A percentile compares a stretch with the other conserved stretches of the same genome.
Evolutionary conservation across 352 stramenopile species (phyloP).

Genomic region (Phytopythium cucurbitacearum): DNA sequence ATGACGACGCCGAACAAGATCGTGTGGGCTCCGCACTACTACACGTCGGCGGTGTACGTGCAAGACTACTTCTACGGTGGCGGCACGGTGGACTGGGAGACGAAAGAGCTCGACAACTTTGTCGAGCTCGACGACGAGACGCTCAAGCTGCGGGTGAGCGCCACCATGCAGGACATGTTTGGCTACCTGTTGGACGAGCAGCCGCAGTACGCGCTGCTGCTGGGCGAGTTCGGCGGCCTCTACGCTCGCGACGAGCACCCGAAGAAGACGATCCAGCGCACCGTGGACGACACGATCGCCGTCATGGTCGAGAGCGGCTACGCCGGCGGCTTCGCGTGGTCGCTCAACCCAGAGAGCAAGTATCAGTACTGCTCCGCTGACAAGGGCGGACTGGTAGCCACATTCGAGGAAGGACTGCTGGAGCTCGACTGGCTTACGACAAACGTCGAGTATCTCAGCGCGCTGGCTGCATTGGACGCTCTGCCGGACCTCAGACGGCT

Average conservation of each 20-base stretch:
- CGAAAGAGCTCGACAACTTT: slow-evolving; percentile 11
- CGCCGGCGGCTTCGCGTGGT: slow-evolving; percentile 67
- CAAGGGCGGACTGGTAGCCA: slow-evolving; percentile 12
- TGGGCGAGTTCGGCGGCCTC: slow-evolving; percentile 68
- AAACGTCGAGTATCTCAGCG: slow-evolving; percentile 40
- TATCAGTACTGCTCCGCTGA: slow-evolving; percentile 62
- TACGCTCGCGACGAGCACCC: slow-evolving; percentile 50
- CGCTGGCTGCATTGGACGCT: slow-evolving; percentile 41
- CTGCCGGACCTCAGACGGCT: slow-evolving; percentile 42
- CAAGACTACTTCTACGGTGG: slow-evolving; percentile 28
- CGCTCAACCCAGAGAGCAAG: slow-evolving; percentile 62
- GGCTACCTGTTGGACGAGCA: slow-evolving; percentile 38
- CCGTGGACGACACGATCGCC: slow-evolving; percentile 55
- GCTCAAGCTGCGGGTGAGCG: slow-evolving; percentile 12
- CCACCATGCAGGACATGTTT: slow-evolving; percentile 40
- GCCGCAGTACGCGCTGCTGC: slow-evolving; percentile 38
- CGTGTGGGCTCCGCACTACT: slow-evolving; percentile 35
- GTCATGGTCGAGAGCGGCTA: slow-evolving; percentile 44
- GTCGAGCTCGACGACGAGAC: slow-evolving; percentile 23
- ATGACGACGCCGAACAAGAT: slow-evolving; percentile 16
- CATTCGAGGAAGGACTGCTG: slow-evolving; percentile 47
- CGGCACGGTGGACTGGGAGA: slow-evolving; percentile 8
- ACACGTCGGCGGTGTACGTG: slow-evolving; percentile 24
- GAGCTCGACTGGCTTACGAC: slow-evolving; percentile 53
- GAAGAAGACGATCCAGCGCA: slow-evolving; percentile 55